These are phyloP conservation scores for Phytophthora palmivora DNA, from an alignment of 352 stramenopile genomes.

Conservation along the genomic window DNA sequence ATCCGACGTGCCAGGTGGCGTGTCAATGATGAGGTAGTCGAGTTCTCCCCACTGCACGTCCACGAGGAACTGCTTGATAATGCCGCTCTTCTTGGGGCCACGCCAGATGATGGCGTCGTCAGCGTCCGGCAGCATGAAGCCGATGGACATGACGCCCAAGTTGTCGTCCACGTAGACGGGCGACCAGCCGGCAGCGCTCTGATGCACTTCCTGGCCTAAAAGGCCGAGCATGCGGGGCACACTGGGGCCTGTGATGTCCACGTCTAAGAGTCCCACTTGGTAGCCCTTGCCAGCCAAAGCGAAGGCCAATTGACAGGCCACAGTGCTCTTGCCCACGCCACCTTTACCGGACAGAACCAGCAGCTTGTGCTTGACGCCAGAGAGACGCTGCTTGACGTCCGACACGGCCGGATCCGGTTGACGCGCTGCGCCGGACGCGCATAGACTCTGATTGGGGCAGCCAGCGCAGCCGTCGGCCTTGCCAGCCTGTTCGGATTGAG, in stretches of 20 bases:
- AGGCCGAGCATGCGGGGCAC: conserved; percentile 98
- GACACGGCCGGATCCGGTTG: conserved; percentile 88
- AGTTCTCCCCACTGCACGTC: conserved; percentile 99
- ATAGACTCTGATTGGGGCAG: conserved; percentile 98
- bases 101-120: conserved; percentile 99
- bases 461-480: conserved; percentile 95
- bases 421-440: conserved; percentile 91
- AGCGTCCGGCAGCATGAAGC: conserved; percentile 97
- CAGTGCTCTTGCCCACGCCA: conserved; percentile 99
- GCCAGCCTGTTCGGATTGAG: conserved; percentile 93
- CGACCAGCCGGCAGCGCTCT: conserved; percentile 98
- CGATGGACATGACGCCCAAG: conserved; percentile 99
- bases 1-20: conserved; percentile 98
- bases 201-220: conserved; percentile 95
- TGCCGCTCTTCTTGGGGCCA: conserved; percentile 99
- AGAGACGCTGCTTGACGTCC: conserved; percentile 89
- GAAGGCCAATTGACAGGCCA: conserved; percentile 98
- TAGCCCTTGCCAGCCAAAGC: conserved; percentile 94
- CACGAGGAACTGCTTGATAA: conserved; percentile 99
- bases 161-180: conserved; percentile 99
- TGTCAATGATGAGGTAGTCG: conserved; percentile 99
- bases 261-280: conserved; percentile 97
- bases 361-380: conserved; percentile 95
- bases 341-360: conserved; percentile 99
- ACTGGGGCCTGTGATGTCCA: conserved; percentile 99